These are phyloP conservation scores for Pestalotiopsis sp. DNA, from an alignment of 2,329 filamentous ascomycete species.

Conservation along the genomic window DNA sequence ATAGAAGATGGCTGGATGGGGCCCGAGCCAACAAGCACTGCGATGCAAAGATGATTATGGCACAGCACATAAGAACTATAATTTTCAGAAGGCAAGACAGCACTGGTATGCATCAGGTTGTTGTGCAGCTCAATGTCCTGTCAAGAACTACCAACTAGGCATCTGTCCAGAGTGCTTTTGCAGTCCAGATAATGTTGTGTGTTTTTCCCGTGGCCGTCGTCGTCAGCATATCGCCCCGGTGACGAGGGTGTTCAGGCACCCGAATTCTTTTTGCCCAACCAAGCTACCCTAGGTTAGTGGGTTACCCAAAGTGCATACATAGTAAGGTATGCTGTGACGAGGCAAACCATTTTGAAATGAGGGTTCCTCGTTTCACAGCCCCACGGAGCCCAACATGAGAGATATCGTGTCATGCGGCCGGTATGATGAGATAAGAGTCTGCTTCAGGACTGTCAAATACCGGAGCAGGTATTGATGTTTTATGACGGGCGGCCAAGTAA, in stretches of 20 bases:
- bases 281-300: not conserved
- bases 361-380: not conserved
- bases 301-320: not conserved
- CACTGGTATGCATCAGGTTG: not conserved
- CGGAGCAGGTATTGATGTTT: not conserved
- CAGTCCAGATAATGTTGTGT: not conserved
- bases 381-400: not conserved
- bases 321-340: not conserved
- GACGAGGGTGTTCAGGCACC: conserved; percentile 12
- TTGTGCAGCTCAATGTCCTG: not conserved
- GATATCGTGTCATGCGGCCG: not conserved
- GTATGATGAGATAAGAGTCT: too few relatives aligned
- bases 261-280: conserved; percentile 7
- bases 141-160: not conserved
- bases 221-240: conserved; percentile 7
- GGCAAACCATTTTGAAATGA: not conserved
- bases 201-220: not conserved
- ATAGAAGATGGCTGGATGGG: not conserved
- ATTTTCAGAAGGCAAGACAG: not conserved
- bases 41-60: not conserved
- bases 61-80: not conserved
- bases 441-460: too few relatives aligned
- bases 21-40: not conserved
- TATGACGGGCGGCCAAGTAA: not conserved
- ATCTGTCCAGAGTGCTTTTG: not conserved